Evolutionary conservation across 352 stramenopile genomes (phyloP).

Genomic region (Globisporangium echinulatum): DNA sequence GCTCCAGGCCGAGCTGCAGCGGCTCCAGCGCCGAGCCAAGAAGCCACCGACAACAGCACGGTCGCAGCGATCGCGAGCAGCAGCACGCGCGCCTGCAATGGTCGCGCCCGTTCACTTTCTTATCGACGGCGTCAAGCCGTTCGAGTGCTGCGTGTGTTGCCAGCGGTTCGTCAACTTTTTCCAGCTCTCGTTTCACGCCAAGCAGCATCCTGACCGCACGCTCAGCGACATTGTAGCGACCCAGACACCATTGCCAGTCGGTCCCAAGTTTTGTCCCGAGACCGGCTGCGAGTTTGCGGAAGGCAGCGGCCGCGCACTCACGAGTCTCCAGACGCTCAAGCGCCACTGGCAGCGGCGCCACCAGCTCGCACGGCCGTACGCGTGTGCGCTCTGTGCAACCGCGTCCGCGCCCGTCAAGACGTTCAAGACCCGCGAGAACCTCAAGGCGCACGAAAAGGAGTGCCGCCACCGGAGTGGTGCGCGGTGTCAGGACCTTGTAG

Average conservation of each 20-base stretch:
- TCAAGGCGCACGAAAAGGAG: conserved; percentile 65
- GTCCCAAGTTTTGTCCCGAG: conserved; percentile 57
- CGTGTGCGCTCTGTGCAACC: conserved; percentile 31
- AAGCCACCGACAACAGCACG: background rate
- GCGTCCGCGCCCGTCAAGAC: conserved; percentile 28
- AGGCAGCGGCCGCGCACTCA: conserved; percentile 34
- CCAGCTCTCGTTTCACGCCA: conserved; percentile 63
- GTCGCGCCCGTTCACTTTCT: conserved; percentile 49
- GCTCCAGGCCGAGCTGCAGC: conserved; percentile 29
- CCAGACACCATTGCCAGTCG: conserved; percentile 42
- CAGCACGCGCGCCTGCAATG: conserved; percentile 14
- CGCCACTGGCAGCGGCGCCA: conserved; percentile 67
- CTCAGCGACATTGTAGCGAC: conserved; percentile 26
- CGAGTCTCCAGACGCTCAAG: conserved; percentile 66
- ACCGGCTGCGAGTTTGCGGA: conserved; percentile 44
- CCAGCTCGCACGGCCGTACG: conserved; percentile 43
- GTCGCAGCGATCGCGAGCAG: background rate
- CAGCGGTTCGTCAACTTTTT: conserved; percentile 63
- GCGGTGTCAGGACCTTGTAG: too few relatives aligned
- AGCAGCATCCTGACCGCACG: conserved; percentile 35
- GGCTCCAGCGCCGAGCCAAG: conserved; percentile 16
- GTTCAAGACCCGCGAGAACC: conserved; percentile 69
- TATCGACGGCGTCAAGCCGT: conserved; percentile 54
- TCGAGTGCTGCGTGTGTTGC: conserved; percentile 48
- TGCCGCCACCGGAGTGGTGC: conserved; percentile 8